Evolutionary conservation across 371 early-diverging fungal species (phyloP).

Genomic region (Apophysomyces trapeziformis): DNA sequence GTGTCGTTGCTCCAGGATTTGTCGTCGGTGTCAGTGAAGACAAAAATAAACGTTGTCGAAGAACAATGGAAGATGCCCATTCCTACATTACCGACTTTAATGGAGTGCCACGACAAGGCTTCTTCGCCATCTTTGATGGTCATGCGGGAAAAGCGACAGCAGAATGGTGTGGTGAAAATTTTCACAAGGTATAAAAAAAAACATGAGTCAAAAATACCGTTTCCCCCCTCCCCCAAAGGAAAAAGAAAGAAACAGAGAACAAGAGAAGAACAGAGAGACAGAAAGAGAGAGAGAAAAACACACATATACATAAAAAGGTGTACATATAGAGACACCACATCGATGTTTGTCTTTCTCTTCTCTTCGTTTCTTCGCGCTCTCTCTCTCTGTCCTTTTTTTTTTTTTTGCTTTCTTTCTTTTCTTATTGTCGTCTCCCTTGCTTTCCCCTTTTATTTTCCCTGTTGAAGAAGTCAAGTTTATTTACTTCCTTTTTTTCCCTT

Average conservation of each 20-base stretch:
- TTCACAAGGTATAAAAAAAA: conserved; percentile 70
- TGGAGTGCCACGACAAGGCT: conserved; percentile 80
- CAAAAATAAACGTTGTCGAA: conserved; percentile 84
- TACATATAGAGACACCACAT: no score
- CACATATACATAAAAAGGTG: no score
- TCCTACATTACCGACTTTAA: conserved; percentile 80
- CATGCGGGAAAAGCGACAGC: conserved; percentile 97
- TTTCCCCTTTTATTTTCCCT: background rate
- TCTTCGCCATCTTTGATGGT: conserved; percentile 98
- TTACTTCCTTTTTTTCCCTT: conserved; percentile 2
- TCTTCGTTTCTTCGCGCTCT: background rate
- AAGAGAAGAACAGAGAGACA: no score
- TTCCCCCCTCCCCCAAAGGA: background rate
- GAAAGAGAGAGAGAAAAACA: no score
- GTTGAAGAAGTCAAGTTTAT: background rate
- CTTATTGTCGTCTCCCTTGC: background rate
- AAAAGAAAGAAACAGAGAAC: no score
- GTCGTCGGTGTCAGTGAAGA: conserved; percentile 81
- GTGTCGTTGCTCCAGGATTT: conserved; percentile 40
- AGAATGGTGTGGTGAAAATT: conserved; percentile 92
- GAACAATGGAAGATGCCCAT: conserved; percentile 99
- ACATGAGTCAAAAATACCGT: background rate
- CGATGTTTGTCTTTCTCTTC: background rate
- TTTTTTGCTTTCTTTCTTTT: background rate
- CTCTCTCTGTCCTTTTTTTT: background rate